Evolutionary conservation across 2,329 filamentous ascomycete species (phyloP), one percentile per base, ranked within the genome.

Genomic region (Dothistroma pini): DNA sequence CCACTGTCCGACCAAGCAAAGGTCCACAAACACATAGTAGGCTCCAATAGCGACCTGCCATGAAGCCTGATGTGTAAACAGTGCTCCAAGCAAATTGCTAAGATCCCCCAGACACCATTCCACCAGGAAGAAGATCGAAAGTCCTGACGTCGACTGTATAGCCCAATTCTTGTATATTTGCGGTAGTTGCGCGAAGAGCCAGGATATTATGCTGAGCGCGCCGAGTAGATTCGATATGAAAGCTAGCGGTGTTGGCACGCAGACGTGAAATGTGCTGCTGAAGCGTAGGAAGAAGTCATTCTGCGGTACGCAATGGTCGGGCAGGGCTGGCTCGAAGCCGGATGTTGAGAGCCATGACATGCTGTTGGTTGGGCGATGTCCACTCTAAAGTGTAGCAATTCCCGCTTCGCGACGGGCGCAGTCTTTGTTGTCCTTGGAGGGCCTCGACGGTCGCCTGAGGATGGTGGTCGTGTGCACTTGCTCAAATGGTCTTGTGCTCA

Each of bases 101-200:
- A 84, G 66, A 72, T 89, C 86, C 51, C 86, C 86, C 34, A 87
- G 70, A 66, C 86, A 81, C 86, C 86, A 89, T 74, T 87, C 86
- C 2, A 83, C 77, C 53, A 89, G 75, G 72, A 89, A 89, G 71
- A 84, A 86, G 60, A 86, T 81, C 4, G 84, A 87, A 41, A 89
- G 72, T 0, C 86, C 86, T 0, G 85, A 85, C 0, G 86, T 87
- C 12, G 85, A 88, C 68, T 86, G 80, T 21, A 87, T 72, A 56
- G 79, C 79, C 70, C 85, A 84, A 70, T 89, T 89, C 76, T 88
- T 88, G 76, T 84, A 86, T 64, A 89, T 87, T 69, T 89, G 86
- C 1, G 86, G 86, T 31, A 89, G 76, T 72, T 89, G 86, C 12
- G 86, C 86, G 70, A 88, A 89, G 1, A 89, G 79, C 86, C 86